These are phyloP conservation scores for Penicillium antarcticum DNA, from an alignment of 495 filamentous ascomycete genomes.

Conservation along the genomic window DNA sequence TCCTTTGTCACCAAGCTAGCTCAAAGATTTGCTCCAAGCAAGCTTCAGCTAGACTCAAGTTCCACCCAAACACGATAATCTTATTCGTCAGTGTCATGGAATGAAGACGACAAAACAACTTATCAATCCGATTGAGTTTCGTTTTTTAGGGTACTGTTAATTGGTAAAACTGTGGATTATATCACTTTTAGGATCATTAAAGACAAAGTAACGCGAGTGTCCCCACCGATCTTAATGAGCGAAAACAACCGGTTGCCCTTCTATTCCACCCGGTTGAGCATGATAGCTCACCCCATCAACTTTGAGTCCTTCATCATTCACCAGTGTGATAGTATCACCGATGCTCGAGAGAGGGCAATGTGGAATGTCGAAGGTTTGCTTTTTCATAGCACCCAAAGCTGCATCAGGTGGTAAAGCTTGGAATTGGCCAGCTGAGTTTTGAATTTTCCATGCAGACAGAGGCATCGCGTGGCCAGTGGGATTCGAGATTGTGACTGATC, in stretches of 20 bases:
- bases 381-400: not conserved
- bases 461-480: constrained; percentile 5
- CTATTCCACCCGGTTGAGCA: not conserved
- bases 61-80: too few species aligned
- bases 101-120: too few species aligned
- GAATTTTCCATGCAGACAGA: constrained; percentile 14
- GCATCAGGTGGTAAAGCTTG: constrained; percentile 8
- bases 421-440: constrained; percentile 9
- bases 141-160: too few species aligned
- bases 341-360: constrained; percentile 5
- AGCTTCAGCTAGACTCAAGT: too few species aligned
- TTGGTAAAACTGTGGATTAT: too few species aligned
- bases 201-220: too few species aligned
- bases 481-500: constrained; percentile 16
- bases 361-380: constrained; percentile 1
- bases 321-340: constrained; percentile 16
- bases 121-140: too few species aligned
- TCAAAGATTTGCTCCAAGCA: too few species aligned
- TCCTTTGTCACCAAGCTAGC: too few species aligned
- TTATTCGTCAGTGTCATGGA: too few species aligned
- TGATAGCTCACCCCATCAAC: constrained; percentile 20
- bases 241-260: not conserved
- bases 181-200: too few species aligned
- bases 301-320: constrained; percentile 17
- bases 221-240: not conserved